Percentiles rank a stretch among this genome's conserved stretches.
Conservation (phyloP, 305 asterid genomes). For the Coffea humblotiana region DNA sequence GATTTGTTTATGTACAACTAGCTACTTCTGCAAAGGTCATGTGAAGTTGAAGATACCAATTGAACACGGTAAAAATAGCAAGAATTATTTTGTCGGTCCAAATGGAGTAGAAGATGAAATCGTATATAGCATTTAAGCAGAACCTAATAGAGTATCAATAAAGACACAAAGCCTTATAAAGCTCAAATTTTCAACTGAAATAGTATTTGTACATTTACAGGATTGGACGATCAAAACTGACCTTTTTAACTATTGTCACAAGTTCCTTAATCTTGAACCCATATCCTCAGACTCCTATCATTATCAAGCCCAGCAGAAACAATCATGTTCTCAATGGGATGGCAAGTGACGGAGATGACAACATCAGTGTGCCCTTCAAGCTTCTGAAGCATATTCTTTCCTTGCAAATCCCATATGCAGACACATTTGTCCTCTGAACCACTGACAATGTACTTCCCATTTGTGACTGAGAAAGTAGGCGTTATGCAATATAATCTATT, state of each 20-base stretch:
- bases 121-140: not conserved
- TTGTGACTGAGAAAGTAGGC: conserved; percentile 71
- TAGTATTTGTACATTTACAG: not conserved
- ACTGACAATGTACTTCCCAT: conserved; percentile 78
- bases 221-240: conserved; percentile 8
- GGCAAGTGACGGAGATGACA: conserved; percentile 70
- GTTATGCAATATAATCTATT: conserved; percentile 66
- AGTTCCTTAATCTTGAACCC: conserved; percentile 62
- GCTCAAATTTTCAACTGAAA: not conserved
- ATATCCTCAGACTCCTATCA: conserved; percentile 69
- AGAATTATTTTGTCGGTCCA: not conserved
- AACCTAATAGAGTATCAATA: not conserved
- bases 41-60: not conserved
- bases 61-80: not conserved
- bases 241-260: conserved; percentile 11
- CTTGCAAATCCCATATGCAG: conserved; percentile 86
- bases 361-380: conserved; percentile 88
- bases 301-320: conserved; percentile 79
- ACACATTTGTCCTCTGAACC: conserved; percentile 85
- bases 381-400: conserved; percentile 66
- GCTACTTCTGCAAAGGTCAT: not conserved
- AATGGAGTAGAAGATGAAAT: not conserved
- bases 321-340: conserved; percentile 69
- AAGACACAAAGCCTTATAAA: not conserved
- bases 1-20: no score